Evolutionary conservation across 805 yeast species (phyloP), one percentile per base, ranked within the genome.

Genomic region (Ogataea trehaloabstinens): DNA sequence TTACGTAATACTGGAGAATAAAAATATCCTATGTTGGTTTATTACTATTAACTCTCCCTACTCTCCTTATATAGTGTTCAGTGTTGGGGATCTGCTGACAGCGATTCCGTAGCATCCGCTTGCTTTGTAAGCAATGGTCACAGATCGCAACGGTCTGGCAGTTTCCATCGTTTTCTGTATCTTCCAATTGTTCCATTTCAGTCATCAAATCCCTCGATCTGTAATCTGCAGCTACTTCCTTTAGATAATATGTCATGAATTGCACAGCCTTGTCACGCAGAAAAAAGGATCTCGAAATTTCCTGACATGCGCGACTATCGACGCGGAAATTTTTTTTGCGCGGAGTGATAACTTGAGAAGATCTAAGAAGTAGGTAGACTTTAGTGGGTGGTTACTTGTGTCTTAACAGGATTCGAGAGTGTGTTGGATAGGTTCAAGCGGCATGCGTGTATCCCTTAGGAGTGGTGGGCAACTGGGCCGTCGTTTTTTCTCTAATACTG

Each of bases 21-120:
- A 16, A 27, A n/a, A n/a, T n/a, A n/a, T n/a, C n/a, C n/a, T n/a
- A n/a, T n/a, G n/a, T n/a, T n/a, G n/a, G n/a, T n/a, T n/a, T n/a
- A n/a, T n/a, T 11, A 7, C 15, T 11, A 7, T 27, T 8, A 27
- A 7, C 30, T 27, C 8, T 11, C 10, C 15, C 30, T 27, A 7
- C 16, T 7, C 30, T 30, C 33, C 33, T 30, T 30, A 30, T 30
- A 30, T 30, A 30, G 17, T 22, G 6, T 15, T 28, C 31, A 10
- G 31, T n/a, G n/a, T n/a, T n/a, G n/a, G n/a, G n/a, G n/a, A n/a
- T n/a, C n/a, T n/a, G n/a, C n/a, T n/a, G n/a, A n/a, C n/a, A n/a
- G n/a, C n/a, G n/a, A n/a, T n/a, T n/a, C n/a, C n/a, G n/a, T n/a
- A n/a, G n/a, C n/a, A n/a, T n/a, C n/a, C n/a, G n/a, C n/a, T n/a